Evolutionary conservation across 257 asterid genomes (phyloP), one percentile per base, ranked within the genome.

Genomic region (Striga asiatica): DNA sequence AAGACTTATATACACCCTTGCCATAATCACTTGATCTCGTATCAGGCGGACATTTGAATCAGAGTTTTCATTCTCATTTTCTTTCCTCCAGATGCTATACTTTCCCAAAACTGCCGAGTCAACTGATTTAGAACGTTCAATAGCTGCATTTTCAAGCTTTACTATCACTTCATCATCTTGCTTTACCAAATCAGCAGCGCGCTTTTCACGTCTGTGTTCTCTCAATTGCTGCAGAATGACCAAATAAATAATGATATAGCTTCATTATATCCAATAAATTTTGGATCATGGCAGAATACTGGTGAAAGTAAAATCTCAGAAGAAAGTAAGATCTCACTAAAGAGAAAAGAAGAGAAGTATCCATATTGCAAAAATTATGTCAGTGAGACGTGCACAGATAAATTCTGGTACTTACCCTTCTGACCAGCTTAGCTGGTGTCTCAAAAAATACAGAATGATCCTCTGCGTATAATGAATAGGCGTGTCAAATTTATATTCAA

Each of bases 1-100:
- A 56, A 92, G 82, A 77, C 93, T 84, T 60, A 71, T 47, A 66
- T 92, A 92, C 31, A 88, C 97, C 82, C 93, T 88, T 29, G 97
- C 95, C 95, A 92, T 82, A 54, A 92, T 92, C 85, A 84, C 74
- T 80, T 92, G 97, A 74, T 92, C 98, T 27, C 95, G 88, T 70
- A 92, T 84, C 78, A 92, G 69, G 31, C 93, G 94, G 21, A 92
- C 92, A 59, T 77, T 88, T 58, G 95, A 81, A 76, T 92, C 99
- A 48, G 93, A 9, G 69, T 92, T 92, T 63, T 92, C 99, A 58
- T 78, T 85, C 8, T 92, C 99, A 58, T 62, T 81, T 68, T 92
- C 99, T 78, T 63, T 92, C 82, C 97, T 77, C 99, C 99, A 92
- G 66, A 92, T 67, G 57, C 96, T 92, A 67, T 92, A 92, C 65